Conservation (phyloP, 495 filamentous ascomycete species). For the Penicillium silybi region DNA sequence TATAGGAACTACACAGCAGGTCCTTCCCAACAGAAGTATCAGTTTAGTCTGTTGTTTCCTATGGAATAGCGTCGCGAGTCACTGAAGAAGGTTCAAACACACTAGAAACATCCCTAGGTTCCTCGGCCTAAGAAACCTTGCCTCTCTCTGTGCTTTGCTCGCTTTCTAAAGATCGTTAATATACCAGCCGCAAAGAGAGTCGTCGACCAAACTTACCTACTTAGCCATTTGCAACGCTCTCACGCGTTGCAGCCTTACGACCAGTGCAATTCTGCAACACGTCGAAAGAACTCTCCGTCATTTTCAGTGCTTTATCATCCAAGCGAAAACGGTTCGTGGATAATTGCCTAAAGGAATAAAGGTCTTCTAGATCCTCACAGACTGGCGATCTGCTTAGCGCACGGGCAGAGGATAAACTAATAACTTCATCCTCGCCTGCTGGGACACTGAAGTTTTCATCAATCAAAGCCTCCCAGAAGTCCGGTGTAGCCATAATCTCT, state of each 20-base stretch:
- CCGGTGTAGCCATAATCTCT: constrained; percentile 5
- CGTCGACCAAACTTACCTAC: constrained; percentile 1
- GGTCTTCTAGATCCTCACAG: neutral
- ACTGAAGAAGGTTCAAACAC: neutral
- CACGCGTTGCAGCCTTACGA: neutral
- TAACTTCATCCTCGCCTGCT: neutral
- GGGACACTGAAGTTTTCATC: neutral
- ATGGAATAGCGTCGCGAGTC: neutral
- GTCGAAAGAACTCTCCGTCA: constrained; percentile 1
- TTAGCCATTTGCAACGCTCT: neutral
- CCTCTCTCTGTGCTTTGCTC: neutral
- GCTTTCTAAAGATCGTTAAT: constrained; percentile 3
- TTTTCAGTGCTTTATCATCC: constrained; percentile 1
- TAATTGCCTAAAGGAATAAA: neutral
- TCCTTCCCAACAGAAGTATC: constrained; percentile 1
- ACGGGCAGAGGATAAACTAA: constrained; percentile 1
- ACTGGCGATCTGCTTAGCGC: neutral
- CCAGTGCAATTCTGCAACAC: neutral
- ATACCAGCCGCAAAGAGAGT: neutral
- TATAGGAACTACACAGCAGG: neutral
- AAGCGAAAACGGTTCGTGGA: neutral
- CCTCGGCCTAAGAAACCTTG: neutral
- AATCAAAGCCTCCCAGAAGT: neutral
- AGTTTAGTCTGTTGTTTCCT: neutral
- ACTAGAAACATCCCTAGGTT: neutral